Percentiles rank a stretch among this genome's conserved stretches.
phyloP scores from a whole-genome alignment of 1,139 yeast genomes.

The Magnusiomyces suaveolens region DNA sequence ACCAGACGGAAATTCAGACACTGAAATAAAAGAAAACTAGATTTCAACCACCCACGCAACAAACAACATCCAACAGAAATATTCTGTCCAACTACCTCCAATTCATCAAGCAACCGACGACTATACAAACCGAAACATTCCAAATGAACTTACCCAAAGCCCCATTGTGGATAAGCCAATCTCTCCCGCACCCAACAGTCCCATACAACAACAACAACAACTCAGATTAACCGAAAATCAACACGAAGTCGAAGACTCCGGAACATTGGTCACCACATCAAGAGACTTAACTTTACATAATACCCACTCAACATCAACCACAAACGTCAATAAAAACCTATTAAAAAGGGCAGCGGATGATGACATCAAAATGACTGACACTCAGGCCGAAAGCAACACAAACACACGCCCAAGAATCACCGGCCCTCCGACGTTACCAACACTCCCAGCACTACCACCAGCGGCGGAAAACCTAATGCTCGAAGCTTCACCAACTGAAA shows the following conservation, averaged over 20 bases:
- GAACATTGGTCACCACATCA: background rate
- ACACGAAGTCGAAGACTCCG: background rate
- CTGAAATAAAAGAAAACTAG: too few species aligned
- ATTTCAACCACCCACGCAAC: too few species aligned
- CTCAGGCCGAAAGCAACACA: too few species aligned
- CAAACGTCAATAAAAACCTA: too few species aligned
- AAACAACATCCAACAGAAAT: background rate
- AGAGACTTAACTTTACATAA: background rate
- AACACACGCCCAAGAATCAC: background rate
- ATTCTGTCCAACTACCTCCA: too few species aligned
- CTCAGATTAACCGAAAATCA: background rate
- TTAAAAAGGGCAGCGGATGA: background rate
- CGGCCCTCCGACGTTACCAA: background rate
- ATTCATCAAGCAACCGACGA: too few species aligned
- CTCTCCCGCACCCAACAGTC: background rate
- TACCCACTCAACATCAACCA: background rate
- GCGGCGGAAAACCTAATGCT: too few species aligned
- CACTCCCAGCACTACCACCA: too few species aligned
- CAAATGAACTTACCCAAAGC: background rate
- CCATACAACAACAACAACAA: background rate
- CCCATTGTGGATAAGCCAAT: background rate
- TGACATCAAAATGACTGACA: too few species aligned
- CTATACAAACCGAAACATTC: too few species aligned
- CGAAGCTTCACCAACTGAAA: too few species aligned
- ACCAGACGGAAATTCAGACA: too few species aligned